Percentiles rank a stretch among this genome's conserved stretches.
phyloP scores from a whole-genome alignment of 306 rosid species.

The Prunus mira region DNA sequence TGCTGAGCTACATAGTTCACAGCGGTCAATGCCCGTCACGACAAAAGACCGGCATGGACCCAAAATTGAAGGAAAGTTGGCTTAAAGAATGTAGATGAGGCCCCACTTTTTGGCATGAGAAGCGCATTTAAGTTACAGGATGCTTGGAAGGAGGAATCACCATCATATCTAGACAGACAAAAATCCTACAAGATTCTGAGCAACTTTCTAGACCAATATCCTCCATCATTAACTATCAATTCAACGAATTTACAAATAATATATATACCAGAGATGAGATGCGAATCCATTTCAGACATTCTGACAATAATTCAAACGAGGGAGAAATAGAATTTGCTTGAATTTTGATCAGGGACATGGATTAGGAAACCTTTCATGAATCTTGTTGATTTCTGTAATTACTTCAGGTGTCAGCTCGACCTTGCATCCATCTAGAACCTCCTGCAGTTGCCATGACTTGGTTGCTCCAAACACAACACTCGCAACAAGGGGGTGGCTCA shows the following conservation, averaged over 20 bases:
- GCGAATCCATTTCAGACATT: background rate
- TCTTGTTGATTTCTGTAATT: slow-evolving; percentile 53
- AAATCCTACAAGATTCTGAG: background rate
- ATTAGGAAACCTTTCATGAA: slow-evolving; percentile 71
- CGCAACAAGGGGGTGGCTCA: slow-evolving; percentile 83
- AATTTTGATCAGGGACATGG: slow-evolving; percentile 65
- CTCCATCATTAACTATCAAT: background rate
- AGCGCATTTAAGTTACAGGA: background rate
- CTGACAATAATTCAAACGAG: background rate
- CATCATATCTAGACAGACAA: background rate
- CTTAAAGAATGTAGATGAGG: background rate
- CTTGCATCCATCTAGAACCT: slow-evolving; percentile 57
- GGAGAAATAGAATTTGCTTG: background rate
- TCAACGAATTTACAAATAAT: background rate
- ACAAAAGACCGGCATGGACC: background rate
- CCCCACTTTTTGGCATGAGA: background rate
- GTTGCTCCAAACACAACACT: slow-evolving; percentile 85
- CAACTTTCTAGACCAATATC: background rate
- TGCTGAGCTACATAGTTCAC: background rate
- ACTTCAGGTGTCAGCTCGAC: slow-evolving; percentile 56
- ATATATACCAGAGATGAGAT: background rate
- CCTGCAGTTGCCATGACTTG: slow-evolving; percentile 69
- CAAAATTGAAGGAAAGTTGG: background rate
- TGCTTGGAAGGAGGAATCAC: slow-evolving; percentile 1
- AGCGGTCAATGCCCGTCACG: too few species aligned